phyloP scores from a whole-genome alignment of 495 filamentous ascomycete genomes.

The Hypoxylon trugodes region DNA sequence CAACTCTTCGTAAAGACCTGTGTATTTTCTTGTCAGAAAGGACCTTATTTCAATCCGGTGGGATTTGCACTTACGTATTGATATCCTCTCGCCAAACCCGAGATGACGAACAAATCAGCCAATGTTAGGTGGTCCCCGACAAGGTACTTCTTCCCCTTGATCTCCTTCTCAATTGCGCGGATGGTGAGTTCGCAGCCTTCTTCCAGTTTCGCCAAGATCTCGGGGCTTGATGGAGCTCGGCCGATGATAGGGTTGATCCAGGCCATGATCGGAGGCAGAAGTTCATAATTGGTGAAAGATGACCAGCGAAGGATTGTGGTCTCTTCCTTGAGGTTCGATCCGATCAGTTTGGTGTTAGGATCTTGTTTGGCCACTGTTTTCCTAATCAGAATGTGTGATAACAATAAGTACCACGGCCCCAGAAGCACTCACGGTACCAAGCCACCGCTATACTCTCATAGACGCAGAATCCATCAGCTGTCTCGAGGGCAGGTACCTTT shows the following conservation, averaged over 20 bases:
- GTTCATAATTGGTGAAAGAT: neutral
- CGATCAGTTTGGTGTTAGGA: neutral
- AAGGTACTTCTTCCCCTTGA: neutral
- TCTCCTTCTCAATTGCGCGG: neutral
- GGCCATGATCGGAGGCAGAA: neutral
- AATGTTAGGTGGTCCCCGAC: neutral
- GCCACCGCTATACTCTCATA: conserved; percentile 1
- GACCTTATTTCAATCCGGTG: neutral
- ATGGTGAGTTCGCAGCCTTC: neutral
- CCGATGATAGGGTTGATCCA: conserved; percentile 1
- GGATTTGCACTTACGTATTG: neutral
- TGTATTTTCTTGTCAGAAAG: neutral
- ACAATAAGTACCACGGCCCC: neutral
- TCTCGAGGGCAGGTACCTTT: neutral
- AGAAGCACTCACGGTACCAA: neutral
- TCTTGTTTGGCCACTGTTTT: neutral
- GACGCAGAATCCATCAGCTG: neutral
- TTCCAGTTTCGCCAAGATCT: neutral
- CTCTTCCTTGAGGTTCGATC: neutral
- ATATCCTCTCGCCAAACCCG: neutral
- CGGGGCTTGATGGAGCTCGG: neutral
- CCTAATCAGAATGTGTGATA: neutral
- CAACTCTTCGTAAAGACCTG: neutral
- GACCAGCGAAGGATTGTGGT: neutral
- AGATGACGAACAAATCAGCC: neutral